Conservation (phyloP, 495 filamentous ascomycete species). For the Penicillium alfredii region DNA sequence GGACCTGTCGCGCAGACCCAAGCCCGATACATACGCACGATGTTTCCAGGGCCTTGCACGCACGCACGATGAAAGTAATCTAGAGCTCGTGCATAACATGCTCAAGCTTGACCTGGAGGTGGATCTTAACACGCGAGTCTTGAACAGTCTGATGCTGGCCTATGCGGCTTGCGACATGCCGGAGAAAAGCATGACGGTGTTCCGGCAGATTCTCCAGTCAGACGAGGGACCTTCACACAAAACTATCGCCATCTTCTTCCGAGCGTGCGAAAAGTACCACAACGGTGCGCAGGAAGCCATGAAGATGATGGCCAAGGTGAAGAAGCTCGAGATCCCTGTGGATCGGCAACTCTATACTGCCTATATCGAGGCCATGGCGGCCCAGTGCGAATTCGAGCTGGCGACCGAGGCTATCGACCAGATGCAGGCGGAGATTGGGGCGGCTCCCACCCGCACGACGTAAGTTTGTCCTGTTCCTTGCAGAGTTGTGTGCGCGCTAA, state of each 20-base stretch:
- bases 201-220: constrained; percentile 69
- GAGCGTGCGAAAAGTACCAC: constrained; percentile 59
- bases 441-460: constrained; percentile 60
- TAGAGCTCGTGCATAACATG: constrained; percentile 80
- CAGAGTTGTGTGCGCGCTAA: constrained; percentile 7
- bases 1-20: constrained; percentile 52
- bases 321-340: constrained; percentile 68
- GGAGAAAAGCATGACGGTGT: constrained; percentile 64
- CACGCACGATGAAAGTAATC: constrained; percentile 54
- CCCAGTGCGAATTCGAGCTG: constrained; percentile 59
- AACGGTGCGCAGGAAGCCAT: constrained; percentile 60
- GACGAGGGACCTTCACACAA: constrained; percentile 76
- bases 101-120: constrained; percentile 80
- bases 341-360: constrained; percentile 62
- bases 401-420: constrained; percentile 56
- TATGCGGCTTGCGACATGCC: constrained; percentile 63
- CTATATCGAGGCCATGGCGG: constrained; percentile 70
- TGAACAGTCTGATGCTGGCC: constrained; percentile 81
- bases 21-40: constrained; percentile 63
- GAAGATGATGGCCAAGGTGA: constrained; percentile 68
- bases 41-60: constrained; percentile 72
- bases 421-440: constrained; percentile 58
- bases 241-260: constrained; percentile 71
- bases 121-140: constrained; percentile 66
- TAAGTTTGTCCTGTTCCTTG: constrained; percentile 44